Base-by-base conservation (phyloP, 2,329 filamentous ascomycete genomes). In the Teratosphaeriaceae sp. region DNA sequence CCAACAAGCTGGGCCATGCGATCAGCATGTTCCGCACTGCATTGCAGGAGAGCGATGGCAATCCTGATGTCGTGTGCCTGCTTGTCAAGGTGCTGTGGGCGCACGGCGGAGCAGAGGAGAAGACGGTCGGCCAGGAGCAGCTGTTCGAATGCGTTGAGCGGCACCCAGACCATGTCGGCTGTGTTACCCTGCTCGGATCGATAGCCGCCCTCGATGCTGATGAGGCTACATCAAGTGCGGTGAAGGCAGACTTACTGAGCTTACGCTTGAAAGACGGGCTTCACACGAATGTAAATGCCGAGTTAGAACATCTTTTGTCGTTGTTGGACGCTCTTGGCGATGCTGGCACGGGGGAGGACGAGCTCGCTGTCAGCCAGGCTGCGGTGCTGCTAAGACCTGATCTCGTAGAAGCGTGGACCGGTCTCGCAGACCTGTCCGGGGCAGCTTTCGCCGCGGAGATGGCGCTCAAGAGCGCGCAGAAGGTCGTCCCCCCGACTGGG, bases 81-180 rank as follows among this genome's bases (percentile, higher is more conserved):
- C 73, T 97, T 11, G 85, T 89, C 0, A 88, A 97, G 64, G 85
- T 97, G 0, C 74, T 97, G 0, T 98, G 92, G 90, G 89, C 89
- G 0, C 88, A 87, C 51, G 88, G 86, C 7, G 80, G 81, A 0
- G 78, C 83, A 5, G 74, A 81, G 1, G 85, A 89, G 43, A 79
- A 83, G 36, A 79, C 82, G 38, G 80, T 85, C 48, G 89, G 90
- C 13, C 78, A 88, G 3, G 80, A 85, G 40, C 78, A 86, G 50
- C 74, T 98, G 1, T 90, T 95, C 56, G 81, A 82, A 12, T 82
- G 85, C 26, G 82, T 95, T 11, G 86, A 89, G 54, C 75, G 72
- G 39, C 69, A 84, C 38, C 79, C 86, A 0, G 77, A 81, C 1
- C 88, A 97, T 52, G 77, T 94, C 1, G 83, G 82, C 49, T 84